phyloP scores from a whole-genome alignment of 2,329 filamentous ascomycete species.

The Penicillium sp. region DNA sequence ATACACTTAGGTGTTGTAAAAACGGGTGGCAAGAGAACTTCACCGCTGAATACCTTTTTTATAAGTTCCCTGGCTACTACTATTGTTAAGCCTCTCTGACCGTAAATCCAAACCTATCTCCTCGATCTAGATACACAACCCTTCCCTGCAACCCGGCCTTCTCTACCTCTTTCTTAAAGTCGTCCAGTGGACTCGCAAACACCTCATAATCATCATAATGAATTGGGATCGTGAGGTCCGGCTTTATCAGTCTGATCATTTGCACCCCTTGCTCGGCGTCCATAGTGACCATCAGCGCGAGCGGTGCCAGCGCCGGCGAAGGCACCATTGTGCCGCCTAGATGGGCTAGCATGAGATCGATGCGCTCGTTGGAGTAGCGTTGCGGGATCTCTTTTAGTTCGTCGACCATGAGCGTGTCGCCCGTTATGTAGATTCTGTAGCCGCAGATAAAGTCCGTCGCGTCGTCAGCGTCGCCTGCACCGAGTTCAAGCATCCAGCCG shows the following conservation, averaged over 20 bases:
- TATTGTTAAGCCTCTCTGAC: not conserved
- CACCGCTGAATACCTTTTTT: too few species aligned
- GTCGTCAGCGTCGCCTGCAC: constrained; percentile 37
- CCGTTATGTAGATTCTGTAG: constrained; percentile 65
- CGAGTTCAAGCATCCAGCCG: constrained; percentile 65
- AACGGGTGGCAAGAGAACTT: constrained; percentile 4
- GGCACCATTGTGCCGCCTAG: constrained; percentile 66
- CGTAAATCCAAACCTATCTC: not conserved
- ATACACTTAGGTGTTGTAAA: too few species aligned
- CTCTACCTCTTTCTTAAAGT: constrained; percentile 59
- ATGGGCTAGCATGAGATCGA: constrained; percentile 67
- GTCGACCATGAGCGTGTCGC: constrained; percentile 62
- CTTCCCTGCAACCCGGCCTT: constrained; percentile 45
- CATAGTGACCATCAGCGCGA: constrained; percentile 71
- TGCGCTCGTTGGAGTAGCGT: constrained; percentile 52
- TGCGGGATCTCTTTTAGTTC: constrained; percentile 62
- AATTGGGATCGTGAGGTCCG: constrained; percentile 62
- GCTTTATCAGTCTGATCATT: constrained; percentile 59
- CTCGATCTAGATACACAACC: constrained; percentile 6
- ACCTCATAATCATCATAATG: constrained; percentile 66
- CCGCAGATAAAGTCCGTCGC: constrained; percentile 43
- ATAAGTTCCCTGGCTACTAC: too few species aligned
- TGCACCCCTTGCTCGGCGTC: constrained; percentile 62
- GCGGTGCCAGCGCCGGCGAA: constrained; percentile 54
- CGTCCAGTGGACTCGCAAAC: constrained; percentile 57